A percentile compares a stretch with the other conserved stretches of the same genome.
Conservation (phyloP, 2,329 filamentous ascomycete genomes). For the Truncatella angustata region DNA sequence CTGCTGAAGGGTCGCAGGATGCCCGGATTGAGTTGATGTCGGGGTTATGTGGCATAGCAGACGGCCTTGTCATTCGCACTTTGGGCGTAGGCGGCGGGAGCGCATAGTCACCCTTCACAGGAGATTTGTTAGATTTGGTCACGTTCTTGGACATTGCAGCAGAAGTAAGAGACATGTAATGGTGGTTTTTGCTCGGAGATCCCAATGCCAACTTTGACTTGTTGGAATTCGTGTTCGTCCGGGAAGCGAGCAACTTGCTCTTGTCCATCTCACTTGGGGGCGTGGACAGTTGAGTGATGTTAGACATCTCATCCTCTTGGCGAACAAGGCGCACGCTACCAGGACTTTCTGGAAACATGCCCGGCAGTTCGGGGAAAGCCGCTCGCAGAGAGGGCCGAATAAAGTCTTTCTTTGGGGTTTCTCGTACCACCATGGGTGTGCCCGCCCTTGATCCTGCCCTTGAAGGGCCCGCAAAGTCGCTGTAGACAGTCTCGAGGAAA, state of each 20-base stretch:
- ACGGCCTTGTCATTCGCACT: conserved; percentile 65
- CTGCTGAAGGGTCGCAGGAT: conserved; percentile 64
- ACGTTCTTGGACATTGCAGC: conserved; percentile 43
- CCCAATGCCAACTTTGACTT: conserved; percentile 31
- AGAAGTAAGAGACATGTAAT: conserved; percentile 44
- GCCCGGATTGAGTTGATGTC: conserved; percentile 71
- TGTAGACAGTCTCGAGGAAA: conserved; percentile 78
- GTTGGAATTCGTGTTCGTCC: conserved; percentile 19
- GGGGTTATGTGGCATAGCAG: conserved; percentile 70
- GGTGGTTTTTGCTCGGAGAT: conserved; percentile 29
- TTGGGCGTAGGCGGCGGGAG: conserved; percentile 58
- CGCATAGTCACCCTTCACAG: conserved; percentile 46
- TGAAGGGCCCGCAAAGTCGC: conserved; percentile 57
- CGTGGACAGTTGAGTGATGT: conserved; percentile 23
- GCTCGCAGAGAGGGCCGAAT: conserved; percentile 37
- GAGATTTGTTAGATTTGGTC: conserved; percentile 41
- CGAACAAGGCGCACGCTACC: conserved; percentile 46
- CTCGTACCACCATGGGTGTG: conserved; percentile 67
- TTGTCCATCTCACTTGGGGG: conserved; percentile 21
- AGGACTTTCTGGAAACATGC: conserved; percentile 31
- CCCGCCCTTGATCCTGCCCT: conserved; percentile 61
- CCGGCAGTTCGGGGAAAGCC: conserved; percentile 21
- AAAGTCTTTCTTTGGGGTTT: conserved; percentile 38
- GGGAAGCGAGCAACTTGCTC: neutral
- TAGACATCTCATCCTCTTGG: conserved; percentile 24